Evolutionary conservation across 345 rosid species (phyloP), one percentile per base, ranked within the genome.

Genomic region (Eucalyptus decipiens): DNA sequence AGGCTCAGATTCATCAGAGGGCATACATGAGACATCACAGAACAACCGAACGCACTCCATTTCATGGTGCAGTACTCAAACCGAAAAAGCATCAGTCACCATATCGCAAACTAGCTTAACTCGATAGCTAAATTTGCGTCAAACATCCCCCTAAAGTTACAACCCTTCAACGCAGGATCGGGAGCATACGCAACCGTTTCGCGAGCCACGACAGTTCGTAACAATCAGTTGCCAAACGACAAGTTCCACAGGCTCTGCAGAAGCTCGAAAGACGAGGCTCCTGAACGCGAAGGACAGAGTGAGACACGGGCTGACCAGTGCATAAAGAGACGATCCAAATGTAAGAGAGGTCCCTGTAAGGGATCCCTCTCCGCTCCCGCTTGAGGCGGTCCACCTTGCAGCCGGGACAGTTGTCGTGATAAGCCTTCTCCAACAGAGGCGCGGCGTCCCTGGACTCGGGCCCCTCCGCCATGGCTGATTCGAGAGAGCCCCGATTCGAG

Each of bases 301-400:
- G 37, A 14, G 88, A 8, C 69, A 5, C 49, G 48, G 60, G 34
- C 91, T 45, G 37, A 90, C 91, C 91, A 10, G 87, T 60, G 86
- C 90, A 90, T 43, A 90, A 87, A 40, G 91, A 90, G 91, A 90
- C 88, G 65, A 86, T 86, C 90, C 91, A 90, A 11, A 90, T 90
- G 56, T 76, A 90, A 69, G 91, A 88, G 51, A 88, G 81, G 90
- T 90, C 87, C 91, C 72, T 54, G 88, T 88, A 90, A 43, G 90
- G 88, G 32, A 90, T 86, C 52, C 90, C 91, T 28, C 28, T 86
- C 45, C 87, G 80, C 15, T 34, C 81, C 86, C 58, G 87, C 86
- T 90, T 90, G 88, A 88, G 86, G 50, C 90, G 86, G 45, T 90
- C 91, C 65, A 86, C 86, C 80, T 56, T 14, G 47, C 91, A 90